phyloP scores from a whole-genome alignment of 345 rosid species.

The Salix caprea region DNA sequence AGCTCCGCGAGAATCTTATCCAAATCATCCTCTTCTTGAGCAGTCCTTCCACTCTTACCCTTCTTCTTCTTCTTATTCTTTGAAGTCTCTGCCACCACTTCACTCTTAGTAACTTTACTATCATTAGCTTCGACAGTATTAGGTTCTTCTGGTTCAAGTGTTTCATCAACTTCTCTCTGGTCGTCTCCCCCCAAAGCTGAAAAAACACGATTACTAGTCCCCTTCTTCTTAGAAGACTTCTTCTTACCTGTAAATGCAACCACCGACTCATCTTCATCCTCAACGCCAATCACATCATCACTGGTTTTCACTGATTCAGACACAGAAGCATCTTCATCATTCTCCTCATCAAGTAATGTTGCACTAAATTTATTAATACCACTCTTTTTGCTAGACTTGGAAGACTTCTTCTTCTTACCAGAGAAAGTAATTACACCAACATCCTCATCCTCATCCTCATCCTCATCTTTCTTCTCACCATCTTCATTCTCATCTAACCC shows the following conservation, averaged over 20 bases:
- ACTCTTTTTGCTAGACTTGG: slow-evolving; percentile 59
- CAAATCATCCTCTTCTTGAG: slow-evolving; percentile 90
- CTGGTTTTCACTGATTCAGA: slow-evolving; percentile 22
- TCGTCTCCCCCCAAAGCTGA: slow-evolving; percentile 32
- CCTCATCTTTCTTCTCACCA: slow-evolving; percentile 29
- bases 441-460: slow-evolving; percentile 30
- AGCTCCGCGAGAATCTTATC: slow-evolving; percentile 91
- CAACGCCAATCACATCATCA: slow-evolving; percentile 19
- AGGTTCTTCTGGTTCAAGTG: slow-evolving; percentile 6
- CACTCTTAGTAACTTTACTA: slow-evolving; percentile 35
- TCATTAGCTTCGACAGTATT: slow-evolving; percentile 22
- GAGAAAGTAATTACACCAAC: slow-evolving; percentile 39
- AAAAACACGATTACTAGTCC: slow-evolving; percentile 35
- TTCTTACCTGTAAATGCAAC: slow-evolving; percentile 59
- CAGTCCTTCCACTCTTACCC: slow-evolving; percentile 77
- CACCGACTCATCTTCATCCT: slow-evolving; percentile 34
- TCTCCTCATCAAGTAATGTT: slow-evolving; percentile 50
- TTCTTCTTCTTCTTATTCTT: slow-evolving; percentile 86
- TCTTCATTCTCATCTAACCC: slow-evolving; percentile 32
- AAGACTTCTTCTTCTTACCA: slow-evolving; percentile 81
- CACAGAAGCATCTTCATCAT: slow-evolving; percentile 35
- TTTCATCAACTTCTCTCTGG: slow-evolving; percentile 27
- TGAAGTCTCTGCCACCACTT: slow-evolving; percentile 51
- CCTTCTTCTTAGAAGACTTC: slow-evolving; percentile 67
- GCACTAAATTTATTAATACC: slow-evolving; percentile 40